Evolutionary conservation across 768 basidiomycete species (phyloP).

Genomic region (Boletus reticuloceps): DNA sequence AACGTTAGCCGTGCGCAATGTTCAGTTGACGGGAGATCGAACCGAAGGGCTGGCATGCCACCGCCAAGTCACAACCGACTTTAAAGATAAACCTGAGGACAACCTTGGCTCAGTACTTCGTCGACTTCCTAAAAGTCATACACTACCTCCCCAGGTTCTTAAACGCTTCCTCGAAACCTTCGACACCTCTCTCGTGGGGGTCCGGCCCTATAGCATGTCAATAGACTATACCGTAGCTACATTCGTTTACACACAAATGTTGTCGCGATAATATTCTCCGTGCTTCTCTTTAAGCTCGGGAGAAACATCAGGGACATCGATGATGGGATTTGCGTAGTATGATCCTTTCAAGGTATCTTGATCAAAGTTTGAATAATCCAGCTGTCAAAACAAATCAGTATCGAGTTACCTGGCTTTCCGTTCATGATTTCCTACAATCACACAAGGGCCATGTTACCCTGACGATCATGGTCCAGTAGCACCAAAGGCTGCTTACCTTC

Average conservation of each 20-base stretch:
- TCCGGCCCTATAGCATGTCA: constrained; percentile 55
- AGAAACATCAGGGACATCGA: constrained; percentile 64
- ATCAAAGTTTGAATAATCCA: background rate
- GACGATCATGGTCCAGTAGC: background rate
- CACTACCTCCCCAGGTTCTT: constrained; percentile 73
- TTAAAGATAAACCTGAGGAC: constrained; percentile 67
- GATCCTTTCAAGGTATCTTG: constrained; percentile 87
- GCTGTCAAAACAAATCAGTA: background rate
- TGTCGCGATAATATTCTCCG: constrained; percentile 83
- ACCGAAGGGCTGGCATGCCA: constrained; percentile 93
- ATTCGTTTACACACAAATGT: constrained; percentile 65
- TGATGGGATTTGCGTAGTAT: constrained; percentile 81
- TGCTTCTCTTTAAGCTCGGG: constrained; percentile 51
- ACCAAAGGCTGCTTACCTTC: constrained; percentile 51
- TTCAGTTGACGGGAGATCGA: constrained; percentile 8
- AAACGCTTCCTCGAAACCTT: constrained; percentile 85
- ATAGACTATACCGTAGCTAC: background rate
- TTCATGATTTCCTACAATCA: constrained; percentile 86
- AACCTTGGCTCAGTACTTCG: constrained; percentile 1
- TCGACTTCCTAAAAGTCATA: background rate
- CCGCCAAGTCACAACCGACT: constrained; percentile 78
- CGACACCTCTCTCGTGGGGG: constrained; percentile 52
- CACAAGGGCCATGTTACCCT: background rate
- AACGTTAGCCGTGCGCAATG: background rate
- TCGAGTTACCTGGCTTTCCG: constrained; percentile 68